Percentiles rank a stretch among this genome's conserved stretches.
Evolutionary conservation across 225 moss, liverwort and hornwort species (phyloP).

Genomic region (Physcomitrellopsis africana): DNA sequence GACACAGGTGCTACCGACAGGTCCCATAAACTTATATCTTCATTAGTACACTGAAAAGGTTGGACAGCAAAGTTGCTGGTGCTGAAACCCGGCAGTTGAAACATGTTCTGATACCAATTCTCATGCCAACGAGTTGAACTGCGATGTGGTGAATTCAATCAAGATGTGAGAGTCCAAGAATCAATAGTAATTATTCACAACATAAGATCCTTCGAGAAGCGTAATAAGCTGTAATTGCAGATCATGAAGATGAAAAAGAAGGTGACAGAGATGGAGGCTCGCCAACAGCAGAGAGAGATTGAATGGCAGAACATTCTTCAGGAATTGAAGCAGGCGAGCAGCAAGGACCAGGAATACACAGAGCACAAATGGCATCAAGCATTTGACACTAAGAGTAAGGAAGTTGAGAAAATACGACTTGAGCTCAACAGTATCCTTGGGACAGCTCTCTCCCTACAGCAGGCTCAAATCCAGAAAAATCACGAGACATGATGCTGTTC

Average conservation of each 20-base stretch:
- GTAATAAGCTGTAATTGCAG: neutral
- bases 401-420: neutral
- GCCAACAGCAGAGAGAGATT: neutral
- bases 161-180: neutral
- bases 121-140: neutral
- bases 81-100: neutral
- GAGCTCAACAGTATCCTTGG: no score
- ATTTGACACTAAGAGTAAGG: no score
- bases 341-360: constrained; percentile 2
- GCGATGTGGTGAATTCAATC: neutral
- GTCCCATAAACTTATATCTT: neutral
- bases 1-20: constrained; percentile 42
- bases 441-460: no score
- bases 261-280: neutral
- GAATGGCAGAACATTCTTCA: neutral
- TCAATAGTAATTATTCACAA: no score
- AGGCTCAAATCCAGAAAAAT: no score
- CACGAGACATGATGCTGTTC: no score
- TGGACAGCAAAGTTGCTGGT: neutral
- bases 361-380: neutral
- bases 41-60: neutral
- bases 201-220: neutral
- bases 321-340: neutral
- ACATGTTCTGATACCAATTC: neutral
- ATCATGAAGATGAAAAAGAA: neutral